Evolutionary conservation across 495 filamentous ascomycete species (phyloP).

Genomic region (Chlorociboria aeruginascens): DNA sequence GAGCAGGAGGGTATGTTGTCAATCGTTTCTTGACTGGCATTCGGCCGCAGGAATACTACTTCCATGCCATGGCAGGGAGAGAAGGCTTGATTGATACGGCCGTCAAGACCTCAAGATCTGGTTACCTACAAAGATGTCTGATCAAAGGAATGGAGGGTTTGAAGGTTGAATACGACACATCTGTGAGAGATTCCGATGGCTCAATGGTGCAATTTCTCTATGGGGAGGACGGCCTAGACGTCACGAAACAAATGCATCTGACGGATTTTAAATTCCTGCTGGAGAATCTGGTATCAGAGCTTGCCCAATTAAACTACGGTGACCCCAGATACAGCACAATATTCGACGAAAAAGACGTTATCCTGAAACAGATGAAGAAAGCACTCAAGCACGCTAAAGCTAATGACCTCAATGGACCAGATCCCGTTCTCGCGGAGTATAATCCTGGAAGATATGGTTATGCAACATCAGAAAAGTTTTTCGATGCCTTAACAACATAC

Average conservation of each 20-base stretch:
- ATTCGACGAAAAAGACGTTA: slow-evolving; percentile 37
- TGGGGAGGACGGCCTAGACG: slow-evolving; percentile 91
- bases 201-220: slow-evolving; percentile 91
- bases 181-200: slow-evolving; percentile 88
- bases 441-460: slow-evolving; percentile 68
- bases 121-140: slow-evolving; percentile 93
- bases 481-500: slow-evolving; percentile 48
- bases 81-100: slow-evolving; percentile 99
- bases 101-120: slow-evolving; percentile 93
- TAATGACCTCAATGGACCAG: slow-evolving; percentile 52
- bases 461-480: slow-evolving; percentile 83
- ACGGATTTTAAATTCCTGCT: slow-evolving; percentile 83
- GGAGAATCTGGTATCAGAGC: slow-evolving; percentile 50
- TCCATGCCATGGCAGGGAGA: slow-evolving; percentile 98
- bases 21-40: slow-evolving; percentile 98
- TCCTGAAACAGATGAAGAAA: slow-evolving; percentile 71
- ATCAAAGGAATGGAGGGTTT: slow-evolving; percentile 99
- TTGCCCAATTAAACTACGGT: slow-evolving; percentile 25
- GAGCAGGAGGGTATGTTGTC: slow-evolving; percentile 89
- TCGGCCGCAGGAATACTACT: slow-evolving; percentile 95
- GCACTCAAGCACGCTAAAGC: slow-evolving; percentile 60
- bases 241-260: slow-evolving; percentile 87
- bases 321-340: slow-evolving; percentile 29
- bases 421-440: slow-evolving; percentile 63
- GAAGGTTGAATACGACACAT: slow-evolving; percentile 82